A percentile compares a stretch with the other conserved stretches of the same genome.
Conservation (phyloP, 2,329 filamentous ascomycete genomes). For the Didymella arachidicola region DNA sequence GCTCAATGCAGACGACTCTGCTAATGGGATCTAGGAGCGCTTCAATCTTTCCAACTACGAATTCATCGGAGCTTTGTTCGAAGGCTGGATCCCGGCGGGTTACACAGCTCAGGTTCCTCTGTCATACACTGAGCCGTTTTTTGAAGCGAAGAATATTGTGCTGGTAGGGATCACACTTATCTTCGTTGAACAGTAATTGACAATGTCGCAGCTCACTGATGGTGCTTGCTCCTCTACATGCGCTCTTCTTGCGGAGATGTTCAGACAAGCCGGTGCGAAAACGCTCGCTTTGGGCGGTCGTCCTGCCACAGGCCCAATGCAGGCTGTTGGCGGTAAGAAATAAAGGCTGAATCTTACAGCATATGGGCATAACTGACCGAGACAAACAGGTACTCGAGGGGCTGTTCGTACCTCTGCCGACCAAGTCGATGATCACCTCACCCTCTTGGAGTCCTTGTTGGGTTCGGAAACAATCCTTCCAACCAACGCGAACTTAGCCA, state of each 20-base stretch:
- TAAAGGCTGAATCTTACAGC: too few relatives aligned
- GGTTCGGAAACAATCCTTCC: too few relatives aligned
- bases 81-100: background rate
- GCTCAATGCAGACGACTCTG: background rate
- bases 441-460: too few relatives aligned
- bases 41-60: background rate
- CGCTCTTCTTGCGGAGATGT: background rate
- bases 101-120: background rate
- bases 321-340: background rate
- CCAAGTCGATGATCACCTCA: too few relatives aligned
- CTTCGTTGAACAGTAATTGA: too few relatives aligned
- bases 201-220: background rate
- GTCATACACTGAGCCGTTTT: too few relatives aligned
- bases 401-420: too few relatives aligned
- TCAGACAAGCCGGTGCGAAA: background rate
- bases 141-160: too few relatives aligned
- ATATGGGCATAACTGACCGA: too few relatives aligned
- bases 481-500: too few relatives aligned
- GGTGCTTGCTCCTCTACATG: background rate
- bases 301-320: background rate
- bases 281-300: background rate
- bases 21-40: background rate
- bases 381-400: too few relatives aligned
- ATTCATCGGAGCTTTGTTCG: background rate
- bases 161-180: too few relatives aligned